Base-by-base conservation (phyloP, 2,329 filamentous ascomycete genomes). In the Hypoxylon sp. region DNA sequence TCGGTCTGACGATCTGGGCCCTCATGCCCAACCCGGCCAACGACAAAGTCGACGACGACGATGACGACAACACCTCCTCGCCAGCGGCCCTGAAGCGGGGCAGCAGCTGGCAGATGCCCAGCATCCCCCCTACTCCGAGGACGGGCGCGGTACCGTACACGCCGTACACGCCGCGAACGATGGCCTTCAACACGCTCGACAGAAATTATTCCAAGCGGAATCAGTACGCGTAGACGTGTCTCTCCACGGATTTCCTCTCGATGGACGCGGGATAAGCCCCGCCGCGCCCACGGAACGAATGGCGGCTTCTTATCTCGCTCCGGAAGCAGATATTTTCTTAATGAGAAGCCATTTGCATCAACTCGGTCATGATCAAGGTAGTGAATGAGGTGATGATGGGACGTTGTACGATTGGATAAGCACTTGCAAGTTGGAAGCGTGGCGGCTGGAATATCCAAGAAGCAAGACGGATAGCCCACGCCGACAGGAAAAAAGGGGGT, bases 171-270 rank as follows among this genome's bases (percentile, higher is more conserved):
- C 88, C 87, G 4, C 74, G 88, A 63, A 90, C 88, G 13, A 80
- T 84, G 71, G 88, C 88, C 1, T 90, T 90, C 70, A 81, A 89
- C 67, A 81, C 82, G 10, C 75, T 88, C 43, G 83, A 88, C 60
- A 75, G 84, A 53, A 82, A 83, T 67, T 70, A 87, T 56, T 84
- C 85, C 2, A 69, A 85, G 43, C 77, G 82, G 48, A 65, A 72
- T 21, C 67, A 77, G 31, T 68, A 71, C 27, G 42, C 43, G 20
- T 62, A 37, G 24, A 43, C 29, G 5, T 37, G 4, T 23, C 11
- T 26, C 26, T 21, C 38, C 5, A 48, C 7, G 47, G 27, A 33
- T 10, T 4, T 21, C 5, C 27, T 43, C 21, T n/a, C 10, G 11
- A 42, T 29, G 43, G 48, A 46, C 24, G 26, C 47, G 48, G 33